These are phyloP conservation scores for Clarireedia paspali DNA, from an alignment of 2,329 filamentous ascomycete species.

Conservation along the genomic window DNA sequence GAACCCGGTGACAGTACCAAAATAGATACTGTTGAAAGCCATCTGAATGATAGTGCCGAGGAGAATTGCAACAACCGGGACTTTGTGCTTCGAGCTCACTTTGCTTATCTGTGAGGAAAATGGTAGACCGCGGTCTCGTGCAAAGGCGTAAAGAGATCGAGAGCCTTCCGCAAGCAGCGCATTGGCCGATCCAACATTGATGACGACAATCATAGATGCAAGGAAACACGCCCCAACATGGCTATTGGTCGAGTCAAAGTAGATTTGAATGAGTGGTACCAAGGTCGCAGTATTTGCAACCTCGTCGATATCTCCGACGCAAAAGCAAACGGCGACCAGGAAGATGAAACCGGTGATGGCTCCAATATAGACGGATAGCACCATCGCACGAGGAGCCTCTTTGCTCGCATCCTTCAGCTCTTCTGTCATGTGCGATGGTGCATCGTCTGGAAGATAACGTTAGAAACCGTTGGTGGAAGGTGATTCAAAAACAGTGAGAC, in stretches of 20 bases:
- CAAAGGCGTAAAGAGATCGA: conserved; percentile 37
- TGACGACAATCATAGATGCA: conserved; percentile 36
- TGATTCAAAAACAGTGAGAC: background rate
- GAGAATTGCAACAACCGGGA: conserved; percentile 43
- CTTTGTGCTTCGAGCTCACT: conserved; percentile 37
- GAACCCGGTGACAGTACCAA: conserved; percentile 46
- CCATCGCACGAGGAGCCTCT: conserved; percentile 42
- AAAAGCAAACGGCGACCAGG: conserved; percentile 42
- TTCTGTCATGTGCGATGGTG: conserved; percentile 46
- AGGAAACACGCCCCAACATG: conserved; percentile 40
- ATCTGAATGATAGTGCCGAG: conserved; percentile 41
- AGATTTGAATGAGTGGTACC: conserved; percentile 44
- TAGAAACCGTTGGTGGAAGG: background rate
- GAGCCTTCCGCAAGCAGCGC: conserved; percentile 31
- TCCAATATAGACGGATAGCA: conserved; percentile 40
- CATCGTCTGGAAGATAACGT: conserved; percentile 17
- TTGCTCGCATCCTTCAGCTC: conserved; percentile 44
- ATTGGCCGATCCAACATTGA: conserved; percentile 34
- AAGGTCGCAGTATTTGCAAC: conserved; percentile 36
- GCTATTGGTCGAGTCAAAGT: conserved; percentile 38
- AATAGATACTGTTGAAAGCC: conserved; percentile 46
- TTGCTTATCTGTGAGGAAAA: conserved; percentile 40
- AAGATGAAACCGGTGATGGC: conserved; percentile 41
- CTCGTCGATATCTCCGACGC: conserved; percentile 40
- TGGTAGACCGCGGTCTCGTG: conserved; percentile 44